Percentiles rank a stretch among this genome's conserved stretches.
These are phyloP conservation scores for Phaeomoniella chlamydospora DNA, from an alignment of 2,329 filamentous ascomycete genomes.

Conservation along the genomic window DNA sequence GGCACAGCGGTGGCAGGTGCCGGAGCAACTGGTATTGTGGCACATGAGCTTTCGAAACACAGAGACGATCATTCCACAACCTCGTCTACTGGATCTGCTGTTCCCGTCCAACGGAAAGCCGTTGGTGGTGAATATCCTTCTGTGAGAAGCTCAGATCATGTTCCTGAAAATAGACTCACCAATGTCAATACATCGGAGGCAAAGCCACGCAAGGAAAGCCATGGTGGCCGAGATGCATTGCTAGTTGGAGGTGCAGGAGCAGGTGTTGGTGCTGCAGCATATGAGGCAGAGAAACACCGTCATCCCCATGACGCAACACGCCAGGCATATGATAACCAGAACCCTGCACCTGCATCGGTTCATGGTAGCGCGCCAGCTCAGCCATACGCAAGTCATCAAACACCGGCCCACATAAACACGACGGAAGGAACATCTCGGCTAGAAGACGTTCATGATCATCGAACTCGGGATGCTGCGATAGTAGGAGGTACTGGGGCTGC, in stretches of 20 bases:
- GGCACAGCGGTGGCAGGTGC: neutral
- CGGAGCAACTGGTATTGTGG: neutral
- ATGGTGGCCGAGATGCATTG: slow-evolving; percentile 5
- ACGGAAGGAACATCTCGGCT: neutral
- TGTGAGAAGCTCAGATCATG: neutral
- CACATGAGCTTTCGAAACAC: neutral
- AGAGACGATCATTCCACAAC: neutral
- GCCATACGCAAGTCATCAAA: neutral
- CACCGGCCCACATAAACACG: neutral
- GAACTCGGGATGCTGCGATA: neutral
- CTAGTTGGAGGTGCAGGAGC: slow-evolving; percentile 3
- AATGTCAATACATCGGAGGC: neutral
- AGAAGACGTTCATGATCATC: neutral
- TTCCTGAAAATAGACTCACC: neutral
- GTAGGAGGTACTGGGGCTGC: neutral
- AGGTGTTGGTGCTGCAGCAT: slow-evolving; percentile 1
- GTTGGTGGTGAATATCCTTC: neutral
- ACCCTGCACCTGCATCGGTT: slow-evolving; percentile 5
- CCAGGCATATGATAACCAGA: slow-evolving; percentile 8
- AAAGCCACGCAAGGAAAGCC: slow-evolving; percentile 2
- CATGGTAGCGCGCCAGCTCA: neutral
- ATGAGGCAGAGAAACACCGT: neutral
- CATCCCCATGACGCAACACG: neutral
- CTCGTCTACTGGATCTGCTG: too few species aligned
- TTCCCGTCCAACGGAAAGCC: neutral